Base-by-base conservation (phyloP, 2,329 filamentous ascomycete species). In the Aspergillus thermomutatus region DNA sequence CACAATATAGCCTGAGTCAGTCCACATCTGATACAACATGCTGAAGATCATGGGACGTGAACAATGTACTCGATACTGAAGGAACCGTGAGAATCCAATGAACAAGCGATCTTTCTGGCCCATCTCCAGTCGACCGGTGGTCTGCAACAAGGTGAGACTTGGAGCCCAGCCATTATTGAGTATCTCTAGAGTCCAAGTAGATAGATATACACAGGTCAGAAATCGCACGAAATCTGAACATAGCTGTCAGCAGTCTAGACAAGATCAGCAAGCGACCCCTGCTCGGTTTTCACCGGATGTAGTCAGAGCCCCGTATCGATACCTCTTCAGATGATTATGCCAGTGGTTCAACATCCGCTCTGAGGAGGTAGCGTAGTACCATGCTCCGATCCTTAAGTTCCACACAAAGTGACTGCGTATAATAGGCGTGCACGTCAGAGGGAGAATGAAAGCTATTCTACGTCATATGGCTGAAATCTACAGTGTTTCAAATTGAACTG, bases 1-100 rank as follows among this genome's bases (percentile, higher is more conserved):
- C 45, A 17, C 26, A 51, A 51, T 45, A 56, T 56, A 58, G 53
- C 37, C 56, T 52, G 21, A 50, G 50, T 52, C 43, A 8, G 17
- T 34, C 45, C 19, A 37, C 28, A 5, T 27, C 25, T 9, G n/a
- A 52, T 50, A 53, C 49, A 45, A 31, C 19, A 21, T 23, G 17
- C 21, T 45, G n/a, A 45, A 45, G 41, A 45, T 23, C 19, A 7
- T 23, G 21, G 41, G 41, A 45, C 41, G 41, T 19, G 41, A 6
- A 37, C 14, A 37, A 37, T 17, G 17, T 21, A 45, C 41, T 21
- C 10, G 21, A 45, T 2, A 45, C 19, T 45, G 41, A 3, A 45
- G 21, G 19, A 45, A 23, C 11, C 1, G n/a, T 45, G 19, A 23
- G 7, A 6, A 37, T 37, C 31, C 31, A 37, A 17, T 37, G 14